Evolutionary conservation across 179 eudicot genomes (phyloP).

Genomic region (Beta macrorhiza): DNA sequence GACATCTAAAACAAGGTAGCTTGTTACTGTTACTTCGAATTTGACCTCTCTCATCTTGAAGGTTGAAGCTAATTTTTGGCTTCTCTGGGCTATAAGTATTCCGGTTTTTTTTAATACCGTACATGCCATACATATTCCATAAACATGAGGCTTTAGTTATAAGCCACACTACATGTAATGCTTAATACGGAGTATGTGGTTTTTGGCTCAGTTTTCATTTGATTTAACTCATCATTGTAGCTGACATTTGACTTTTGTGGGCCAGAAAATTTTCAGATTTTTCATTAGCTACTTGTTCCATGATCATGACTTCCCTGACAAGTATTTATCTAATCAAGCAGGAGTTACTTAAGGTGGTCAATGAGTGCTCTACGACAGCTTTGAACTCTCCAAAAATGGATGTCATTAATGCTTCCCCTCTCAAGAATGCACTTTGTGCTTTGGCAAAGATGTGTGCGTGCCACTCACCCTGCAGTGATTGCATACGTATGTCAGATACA

Average conservation of each 20-base stretch:
- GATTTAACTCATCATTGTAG: too few species aligned
- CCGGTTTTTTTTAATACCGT: too few species aligned
- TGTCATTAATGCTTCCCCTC: slow-evolving; percentile 75
- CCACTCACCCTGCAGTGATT: slow-evolving; percentile 68
- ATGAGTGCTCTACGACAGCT: slow-evolving; percentile 68
- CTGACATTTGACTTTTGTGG: too few species aligned
- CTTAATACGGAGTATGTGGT: too few species aligned
- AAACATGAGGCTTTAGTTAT: too few species aligned
- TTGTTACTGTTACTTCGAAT: too few species aligned
- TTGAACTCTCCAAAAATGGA: slow-evolving; percentile 78
- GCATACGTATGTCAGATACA: slow-evolving; percentile 69
- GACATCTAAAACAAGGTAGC: neutral
- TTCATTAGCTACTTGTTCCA: neutral
- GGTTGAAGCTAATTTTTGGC: neutral
- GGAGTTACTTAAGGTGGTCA: slow-evolving; percentile 82
- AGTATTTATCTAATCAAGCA: slow-evolving; percentile 28
- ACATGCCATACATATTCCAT: too few species aligned
- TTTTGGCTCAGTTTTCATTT: too few species aligned
- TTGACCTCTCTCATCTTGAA: neutral
- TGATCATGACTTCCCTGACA: neutral
- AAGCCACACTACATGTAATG: too few species aligned
- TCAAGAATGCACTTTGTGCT: slow-evolving; percentile 80
- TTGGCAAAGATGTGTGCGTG: slow-evolving; percentile 78
- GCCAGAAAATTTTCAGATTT: too few species aligned
- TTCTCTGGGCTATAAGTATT: too few species aligned